Percentiles rank a stretch among this genome's conserved stretches.
Conservation (phyloP, 176 grass and related monocot species). For the Otatea glauca region DNA sequence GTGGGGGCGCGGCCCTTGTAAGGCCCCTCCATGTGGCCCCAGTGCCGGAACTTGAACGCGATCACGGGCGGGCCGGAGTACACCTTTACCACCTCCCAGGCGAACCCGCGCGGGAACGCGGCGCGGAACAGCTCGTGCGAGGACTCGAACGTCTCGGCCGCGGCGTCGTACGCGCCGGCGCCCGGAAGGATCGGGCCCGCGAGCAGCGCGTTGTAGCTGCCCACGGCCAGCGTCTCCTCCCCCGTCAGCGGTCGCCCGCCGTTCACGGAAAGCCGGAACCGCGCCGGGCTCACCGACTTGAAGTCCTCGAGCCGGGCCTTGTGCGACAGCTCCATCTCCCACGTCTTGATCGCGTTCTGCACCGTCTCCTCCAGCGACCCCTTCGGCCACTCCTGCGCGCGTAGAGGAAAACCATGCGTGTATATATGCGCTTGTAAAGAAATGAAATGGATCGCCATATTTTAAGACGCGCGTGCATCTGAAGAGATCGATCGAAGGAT, state of each 20-base stretch:
- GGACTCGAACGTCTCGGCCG: conserved; percentile 80
- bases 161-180: conserved; percentile 66
- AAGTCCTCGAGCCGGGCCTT: conserved; percentile 74
- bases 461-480: background rate
- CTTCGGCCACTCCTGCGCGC: conserved; percentile 68
- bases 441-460: background rate
- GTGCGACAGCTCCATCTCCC: conserved; percentile 99
- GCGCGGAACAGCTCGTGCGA: conserved; percentile 75
- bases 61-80: conserved; percentile 74
- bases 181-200: conserved; percentile 55
- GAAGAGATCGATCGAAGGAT: background rate
- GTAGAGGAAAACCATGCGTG: background rate
- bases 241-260: conserved; percentile 46
- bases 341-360: conserved; percentile 95
- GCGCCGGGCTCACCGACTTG: conserved; percentile 70
- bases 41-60: conserved; percentile 91
- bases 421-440: background rate
- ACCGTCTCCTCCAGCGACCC: conserved; percentile 85
- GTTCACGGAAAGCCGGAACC: conserved; percentile 72
- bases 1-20: conserved; percentile 75
- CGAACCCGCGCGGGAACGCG: conserved; percentile 83
- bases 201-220: conserved; percentile 95
- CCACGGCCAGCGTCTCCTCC: conserved; percentile 69
- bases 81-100: conserved; percentile 78
- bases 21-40: conserved; percentile 76